Percentiles rank a stretch among this genome's conserved stretches.
Evolutionary conservation across 306 rosid genomes (phyloP).

Genomic region (Quercus cerris): DNA sequence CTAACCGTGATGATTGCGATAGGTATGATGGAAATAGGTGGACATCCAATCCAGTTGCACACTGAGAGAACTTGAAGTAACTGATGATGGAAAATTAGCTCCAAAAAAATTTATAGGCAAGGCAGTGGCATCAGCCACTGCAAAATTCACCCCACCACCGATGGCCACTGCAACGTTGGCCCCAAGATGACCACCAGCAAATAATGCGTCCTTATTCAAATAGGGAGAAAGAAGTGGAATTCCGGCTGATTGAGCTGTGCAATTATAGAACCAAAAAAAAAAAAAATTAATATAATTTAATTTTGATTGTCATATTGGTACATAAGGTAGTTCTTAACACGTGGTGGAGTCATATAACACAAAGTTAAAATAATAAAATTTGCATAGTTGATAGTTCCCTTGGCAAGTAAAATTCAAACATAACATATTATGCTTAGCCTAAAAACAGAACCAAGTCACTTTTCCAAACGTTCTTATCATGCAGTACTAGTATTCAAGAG

Average conservation of each 20-base stretch:
- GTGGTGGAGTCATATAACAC: too few relatives aligned
- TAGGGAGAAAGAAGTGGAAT: constrained; percentile 19
- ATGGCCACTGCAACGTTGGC: constrained; percentile 22
- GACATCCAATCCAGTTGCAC: constrained; percentile 21
- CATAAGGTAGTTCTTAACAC: not conserved
- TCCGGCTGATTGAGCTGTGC: constrained; percentile 8
- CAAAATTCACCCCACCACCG: constrained; percentile 14
- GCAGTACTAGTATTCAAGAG: too few relatives aligned
- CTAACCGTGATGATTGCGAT: not conserved
- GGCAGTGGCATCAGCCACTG: constrained; percentile 28
- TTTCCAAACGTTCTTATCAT: too few relatives aligned
- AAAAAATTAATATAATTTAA: not conserved
- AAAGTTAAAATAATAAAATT: too few relatives aligned
- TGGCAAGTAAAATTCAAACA: too few relatives aligned
- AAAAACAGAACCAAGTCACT: too few relatives aligned
- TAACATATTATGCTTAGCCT: too few relatives aligned
- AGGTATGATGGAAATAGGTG: constrained; percentile 7
- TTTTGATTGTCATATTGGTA: not conserved
- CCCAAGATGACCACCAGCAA: not conserved
- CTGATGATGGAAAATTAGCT: not conserved
- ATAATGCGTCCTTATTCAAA: not conserved
- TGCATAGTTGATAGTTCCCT: too few relatives aligned
- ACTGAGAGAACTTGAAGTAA: not conserved
- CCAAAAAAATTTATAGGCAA: not conserved
- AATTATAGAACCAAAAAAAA: not conserved